Percentiles rank a stretch among this genome's conserved stretches.
Evolutionary conservation across 208 protist species (phyloP).

Genomic region (Trichomonas tenax): DNA sequence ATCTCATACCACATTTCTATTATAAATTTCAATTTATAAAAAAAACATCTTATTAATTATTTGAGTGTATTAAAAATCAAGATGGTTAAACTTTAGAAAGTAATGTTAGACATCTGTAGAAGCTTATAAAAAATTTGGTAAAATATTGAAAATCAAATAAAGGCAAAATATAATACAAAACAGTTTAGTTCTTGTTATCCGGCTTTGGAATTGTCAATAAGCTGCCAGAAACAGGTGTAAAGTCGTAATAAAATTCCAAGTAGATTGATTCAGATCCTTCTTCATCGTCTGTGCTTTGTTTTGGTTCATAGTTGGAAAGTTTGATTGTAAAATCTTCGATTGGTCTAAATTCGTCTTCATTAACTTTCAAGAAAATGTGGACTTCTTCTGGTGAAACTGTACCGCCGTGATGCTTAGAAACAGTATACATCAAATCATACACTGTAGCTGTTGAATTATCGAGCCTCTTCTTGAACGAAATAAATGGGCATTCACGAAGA

Average conservation of each 20-base stretch:
- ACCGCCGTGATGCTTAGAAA: background rate
- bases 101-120: no score
- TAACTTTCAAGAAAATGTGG: background rate
- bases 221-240: background rate
- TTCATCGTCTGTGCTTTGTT: background rate
- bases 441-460: background rate
- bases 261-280: background rate
- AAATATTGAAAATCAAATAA: background rate
- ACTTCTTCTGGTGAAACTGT: background rate
- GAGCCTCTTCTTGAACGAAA: background rate
- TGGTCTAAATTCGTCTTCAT: background rate
- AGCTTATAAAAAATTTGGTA: no score
- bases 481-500: background rate
- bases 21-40: no score
- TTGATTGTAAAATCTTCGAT: background rate
- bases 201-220: background rate
- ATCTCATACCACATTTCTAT: no score
- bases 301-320: background rate
- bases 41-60: no score
- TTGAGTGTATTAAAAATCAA: no score
- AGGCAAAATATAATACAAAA: background rate
- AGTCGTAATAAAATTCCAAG: conserved; percentile 9
- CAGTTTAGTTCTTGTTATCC: background rate
- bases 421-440: conserved; percentile 7
- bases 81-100: no score